These are phyloP conservation scores for Neurospora discreta DNA, from an alignment of 495 filamentous ascomycete species.

Conservation along the genomic window DNA sequence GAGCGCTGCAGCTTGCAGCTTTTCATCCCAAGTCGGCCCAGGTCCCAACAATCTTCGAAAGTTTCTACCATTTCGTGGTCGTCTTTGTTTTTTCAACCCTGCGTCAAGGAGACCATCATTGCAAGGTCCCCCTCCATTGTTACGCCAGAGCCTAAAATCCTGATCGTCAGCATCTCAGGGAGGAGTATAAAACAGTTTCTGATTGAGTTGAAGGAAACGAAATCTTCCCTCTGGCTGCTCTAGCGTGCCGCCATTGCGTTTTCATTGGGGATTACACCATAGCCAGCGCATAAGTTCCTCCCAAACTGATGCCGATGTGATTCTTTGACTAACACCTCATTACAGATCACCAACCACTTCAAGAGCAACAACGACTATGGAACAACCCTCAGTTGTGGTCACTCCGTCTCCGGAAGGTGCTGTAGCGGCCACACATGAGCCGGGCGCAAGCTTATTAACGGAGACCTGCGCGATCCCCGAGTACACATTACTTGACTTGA, in stretches of 20 bases:
- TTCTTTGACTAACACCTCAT: background rate
- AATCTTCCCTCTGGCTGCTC: background rate
- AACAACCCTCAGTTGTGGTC: background rate
- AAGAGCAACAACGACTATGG: background rate
- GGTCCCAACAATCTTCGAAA: background rate
- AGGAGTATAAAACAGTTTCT: background rate
- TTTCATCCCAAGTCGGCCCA: background rate
- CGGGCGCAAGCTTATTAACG: background rate
- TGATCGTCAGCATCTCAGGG: background rate
- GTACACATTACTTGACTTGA: constrained; percentile 10
- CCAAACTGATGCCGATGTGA: background rate
- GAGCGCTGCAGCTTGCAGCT: background rate
- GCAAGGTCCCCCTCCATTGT: background rate
- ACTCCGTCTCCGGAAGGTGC: background rate
- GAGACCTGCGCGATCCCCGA: constrained; percentile 9
- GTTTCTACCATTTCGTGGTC: background rate
- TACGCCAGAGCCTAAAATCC: background rate
- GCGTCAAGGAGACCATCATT: background rate
- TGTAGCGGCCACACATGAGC: background rate
- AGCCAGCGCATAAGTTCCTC: background rate
- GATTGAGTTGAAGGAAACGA: background rate
- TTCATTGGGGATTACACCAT: background rate
- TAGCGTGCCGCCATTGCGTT: background rate
- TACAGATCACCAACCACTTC: background rate
- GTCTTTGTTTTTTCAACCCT: background rate